A percentile compares a stretch with the other conserved stretches of the same genome.
phyloP scores from a whole-genome alignment of 2,329 filamentous ascomycete genomes.

The Colletotrichum kahawae region DNA sequence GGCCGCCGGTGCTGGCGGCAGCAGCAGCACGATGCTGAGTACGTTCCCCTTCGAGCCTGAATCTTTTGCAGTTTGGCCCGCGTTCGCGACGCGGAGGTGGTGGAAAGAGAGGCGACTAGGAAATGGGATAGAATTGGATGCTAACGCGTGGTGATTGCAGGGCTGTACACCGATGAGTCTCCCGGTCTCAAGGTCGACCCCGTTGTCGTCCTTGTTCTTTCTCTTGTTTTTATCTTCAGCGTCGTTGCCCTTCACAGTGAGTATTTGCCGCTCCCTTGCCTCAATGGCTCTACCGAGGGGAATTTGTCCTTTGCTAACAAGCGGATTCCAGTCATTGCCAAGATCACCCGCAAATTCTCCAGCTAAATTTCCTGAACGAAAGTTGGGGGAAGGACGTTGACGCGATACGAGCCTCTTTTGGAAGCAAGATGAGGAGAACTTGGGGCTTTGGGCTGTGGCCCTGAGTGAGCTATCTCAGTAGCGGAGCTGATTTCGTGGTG shows the following conservation, averaged over 20 bases:
- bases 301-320: constrained; percentile 7
- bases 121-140: not conserved
- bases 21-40: constrained; percentile 98
- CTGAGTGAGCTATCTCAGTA: not conserved
- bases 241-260: constrained; percentile 97
- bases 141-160: constrained; percentile 48
- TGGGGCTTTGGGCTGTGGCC: not conserved
- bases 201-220: constrained; percentile 94
- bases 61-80: not conserved
- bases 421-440: not conserved
- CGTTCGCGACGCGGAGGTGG: not conserved
- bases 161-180: constrained; percentile 97
- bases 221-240: constrained; percentile 97
- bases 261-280: constrained; percentile 37
- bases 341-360: constrained; percentile 88
- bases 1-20: constrained; percentile 91
- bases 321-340: constrained; percentile 79
- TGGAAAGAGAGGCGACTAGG: too few species aligned
- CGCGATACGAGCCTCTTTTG: not conserved
- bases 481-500: not conserved
- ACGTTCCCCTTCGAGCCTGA: constrained; percentile 44
- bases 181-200: constrained; percentile 97
- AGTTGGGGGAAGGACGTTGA: not conserved
- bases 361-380: constrained; percentile 46
- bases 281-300: not conserved